These are phyloP conservation scores for Platanthera guangdongensis DNA, from an alignment of 106 monocot genomes.

Conservation along the genomic window DNA sequence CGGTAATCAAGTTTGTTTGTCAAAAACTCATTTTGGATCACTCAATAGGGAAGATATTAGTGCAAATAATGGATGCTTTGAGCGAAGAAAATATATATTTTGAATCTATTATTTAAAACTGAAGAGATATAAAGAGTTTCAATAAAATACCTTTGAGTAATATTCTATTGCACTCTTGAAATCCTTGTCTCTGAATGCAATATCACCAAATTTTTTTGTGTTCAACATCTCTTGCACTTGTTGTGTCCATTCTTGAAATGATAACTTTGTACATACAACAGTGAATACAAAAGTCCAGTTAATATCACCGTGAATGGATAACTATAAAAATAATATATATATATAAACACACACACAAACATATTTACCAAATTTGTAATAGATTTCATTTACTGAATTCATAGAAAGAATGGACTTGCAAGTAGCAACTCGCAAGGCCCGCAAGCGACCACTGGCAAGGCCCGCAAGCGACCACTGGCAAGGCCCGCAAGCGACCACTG, in stretches of 20 bases:
- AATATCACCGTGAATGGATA: not conserved
- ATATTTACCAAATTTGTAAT: not conserved
- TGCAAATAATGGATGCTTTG: not conserved
- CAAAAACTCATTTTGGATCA: not conserved
- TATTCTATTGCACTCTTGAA: constrained; percentile 91
- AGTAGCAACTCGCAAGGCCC: too few species aligned
- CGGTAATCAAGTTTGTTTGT: not conserved
- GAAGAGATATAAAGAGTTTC: not conserved
- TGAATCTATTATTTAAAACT: not conserved
- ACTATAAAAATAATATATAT: not conserved
- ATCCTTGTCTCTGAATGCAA: constrained; percentile 89
- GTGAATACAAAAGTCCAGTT: not conserved
- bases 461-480: too few species aligned
- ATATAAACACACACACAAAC: not conserved
- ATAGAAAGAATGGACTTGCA: not conserved
- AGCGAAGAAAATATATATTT: not conserved
- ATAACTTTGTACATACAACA: constrained; percentile 36
- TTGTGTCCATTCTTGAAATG: constrained; percentile 97
- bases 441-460: too few species aligned
- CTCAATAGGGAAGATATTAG: not conserved
- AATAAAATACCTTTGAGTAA: constrained; percentile 60
- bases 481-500: too few species aligned
- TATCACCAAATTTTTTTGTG: constrained; percentile 85
- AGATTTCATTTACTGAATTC: not conserved
- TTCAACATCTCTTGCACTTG: constrained; percentile 96